Evolutionary conservation across 2,329 filamentous ascomycete genomes (phyloP).

Genomic region (Nannizzia gypsea): DNA sequence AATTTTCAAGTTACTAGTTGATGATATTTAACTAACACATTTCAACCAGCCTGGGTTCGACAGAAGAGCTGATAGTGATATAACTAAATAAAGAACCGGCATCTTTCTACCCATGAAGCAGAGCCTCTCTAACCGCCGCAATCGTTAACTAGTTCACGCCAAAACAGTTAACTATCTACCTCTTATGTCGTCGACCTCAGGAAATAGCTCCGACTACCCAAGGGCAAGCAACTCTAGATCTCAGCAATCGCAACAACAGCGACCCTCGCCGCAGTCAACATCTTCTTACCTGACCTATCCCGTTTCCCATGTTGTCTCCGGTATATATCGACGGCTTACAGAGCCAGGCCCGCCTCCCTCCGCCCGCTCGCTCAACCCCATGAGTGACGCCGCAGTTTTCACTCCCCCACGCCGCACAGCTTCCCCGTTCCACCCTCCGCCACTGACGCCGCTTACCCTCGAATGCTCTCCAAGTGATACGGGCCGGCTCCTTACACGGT

Average conservation of each 20-base stretch:
- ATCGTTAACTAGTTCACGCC: not conserved
- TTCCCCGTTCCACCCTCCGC: conserved; percentile 77
- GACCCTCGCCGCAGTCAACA: conserved; percentile 23
- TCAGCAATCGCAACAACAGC: conserved; percentile 6
- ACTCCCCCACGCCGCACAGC: conserved; percentile 49
- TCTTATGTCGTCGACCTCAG: conserved; percentile 4
- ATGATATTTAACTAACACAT: not conserved
- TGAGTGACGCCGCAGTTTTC: conserved; percentile 42
- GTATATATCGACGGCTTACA: conserved; percentile 55
- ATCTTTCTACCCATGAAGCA: not conserved
- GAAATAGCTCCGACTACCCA: not conserved
- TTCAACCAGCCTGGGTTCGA: not conserved
- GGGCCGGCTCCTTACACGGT: conserved; percentile 53
- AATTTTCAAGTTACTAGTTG: not conserved
- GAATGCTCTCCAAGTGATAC: conserved; percentile 47
- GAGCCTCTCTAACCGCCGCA: not conserved
- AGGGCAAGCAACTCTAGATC: not conserved
- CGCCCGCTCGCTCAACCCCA: conserved; percentile 15
- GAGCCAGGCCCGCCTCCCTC: conserved; percentile 25
- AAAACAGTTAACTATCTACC: not conserved
- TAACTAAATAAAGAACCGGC: not conserved
- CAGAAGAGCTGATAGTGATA: not conserved
- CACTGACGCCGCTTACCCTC: conserved; percentile 68
- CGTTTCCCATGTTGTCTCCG: conserved; percentile 45
- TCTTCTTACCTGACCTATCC: conserved; percentile 41